phyloP scores from a whole-genome alignment of 208 protist genomes.

The Leptomonas pyrrhocoris region DNA sequence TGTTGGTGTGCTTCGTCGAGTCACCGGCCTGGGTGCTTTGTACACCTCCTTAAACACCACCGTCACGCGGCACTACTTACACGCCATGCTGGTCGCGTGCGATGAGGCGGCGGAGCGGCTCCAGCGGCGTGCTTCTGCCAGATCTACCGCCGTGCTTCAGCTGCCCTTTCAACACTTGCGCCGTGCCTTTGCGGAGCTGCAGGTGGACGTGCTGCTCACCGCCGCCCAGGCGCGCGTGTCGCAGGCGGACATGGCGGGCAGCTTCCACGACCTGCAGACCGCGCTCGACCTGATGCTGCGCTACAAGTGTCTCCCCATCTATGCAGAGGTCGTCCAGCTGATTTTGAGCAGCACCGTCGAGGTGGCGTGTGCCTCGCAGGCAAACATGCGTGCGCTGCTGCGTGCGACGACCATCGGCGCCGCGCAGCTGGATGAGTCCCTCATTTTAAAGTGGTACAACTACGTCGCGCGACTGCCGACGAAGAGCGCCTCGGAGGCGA shows the following conservation, averaged over 20 bases:
- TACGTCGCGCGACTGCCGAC: conserved; percentile 64
- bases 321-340: conserved; percentile 41
- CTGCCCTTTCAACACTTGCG: conserved; percentile 26
- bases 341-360: conserved; percentile 45
- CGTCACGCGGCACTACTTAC: conserved; percentile 37
- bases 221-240: conserved; percentile 47
- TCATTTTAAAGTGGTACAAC: conserved; percentile 67
- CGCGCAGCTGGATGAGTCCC: conserved; percentile 45
- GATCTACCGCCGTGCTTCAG: neutral
- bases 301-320: conserved; percentile 29
- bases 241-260: conserved; percentile 41
- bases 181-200: conserved; percentile 64
- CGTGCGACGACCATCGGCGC: conserved; percentile 34
- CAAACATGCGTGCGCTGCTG: conserved; percentile 43
- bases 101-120: conserved; percentile 20
- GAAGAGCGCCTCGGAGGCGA: conserved; percentile 48
- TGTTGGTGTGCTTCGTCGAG: conserved; percentile 59
- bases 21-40: conserved; percentile 17
- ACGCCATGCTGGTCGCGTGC: conserved; percentile 24
- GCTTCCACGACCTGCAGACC: conserved; percentile 62
- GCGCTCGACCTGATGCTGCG: conserved; percentile 43
- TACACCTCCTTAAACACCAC: conserved; percentile 24
- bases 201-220: conserved; percentile 59
- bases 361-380: conserved; percentile 50
- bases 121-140: conserved; percentile 7